Conservation (phyloP, 2,329 filamentous ascomycete genomes). For the Ceratocystis destructans region DNA sequence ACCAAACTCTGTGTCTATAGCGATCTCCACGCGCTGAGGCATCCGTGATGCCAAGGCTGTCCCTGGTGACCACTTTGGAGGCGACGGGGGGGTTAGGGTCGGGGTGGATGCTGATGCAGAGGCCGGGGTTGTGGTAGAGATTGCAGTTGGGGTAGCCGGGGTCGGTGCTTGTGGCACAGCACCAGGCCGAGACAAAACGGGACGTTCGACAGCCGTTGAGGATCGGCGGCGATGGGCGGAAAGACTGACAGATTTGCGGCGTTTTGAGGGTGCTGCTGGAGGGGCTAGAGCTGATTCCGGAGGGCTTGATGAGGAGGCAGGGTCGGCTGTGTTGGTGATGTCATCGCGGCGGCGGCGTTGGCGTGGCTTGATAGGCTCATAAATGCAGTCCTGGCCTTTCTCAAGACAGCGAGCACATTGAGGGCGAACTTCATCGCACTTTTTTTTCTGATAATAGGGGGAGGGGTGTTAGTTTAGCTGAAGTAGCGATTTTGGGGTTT, state of each 20-base stretch:
- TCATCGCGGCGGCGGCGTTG: slow-evolving; percentile 25
- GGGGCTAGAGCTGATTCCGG: not conserved
- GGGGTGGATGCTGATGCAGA: not conserved
- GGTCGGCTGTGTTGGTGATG: not conserved
- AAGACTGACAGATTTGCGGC: not conserved
- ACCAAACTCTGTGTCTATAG: not conserved
- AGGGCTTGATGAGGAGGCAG: not conserved
- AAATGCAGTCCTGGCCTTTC: slow-evolving; percentile 35
- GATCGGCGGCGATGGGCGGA: not conserved
- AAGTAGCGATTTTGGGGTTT: not conserved
- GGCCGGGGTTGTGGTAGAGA: not conserved
- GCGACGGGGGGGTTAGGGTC: not conserved
- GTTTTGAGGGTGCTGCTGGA: not conserved
- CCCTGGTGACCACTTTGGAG: slow-evolving; percentile 1
- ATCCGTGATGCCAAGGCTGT: not conserved
- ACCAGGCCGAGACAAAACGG: not conserved
- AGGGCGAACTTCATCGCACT: slow-evolving; percentile 41
- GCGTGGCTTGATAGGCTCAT: slow-evolving; percentile 34
- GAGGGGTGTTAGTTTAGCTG: not conserved
- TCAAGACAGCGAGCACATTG: slow-evolving; percentile 39
- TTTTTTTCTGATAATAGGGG: slow-evolving; percentile 36
- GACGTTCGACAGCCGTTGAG: not conserved
- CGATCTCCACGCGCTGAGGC: not conserved
- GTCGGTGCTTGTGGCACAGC: not conserved
- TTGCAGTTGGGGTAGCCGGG: not conserved